Base-by-base conservation (phyloP, 2,329 filamentous ascomycete species). In the Epichloe elymi region DNA sequence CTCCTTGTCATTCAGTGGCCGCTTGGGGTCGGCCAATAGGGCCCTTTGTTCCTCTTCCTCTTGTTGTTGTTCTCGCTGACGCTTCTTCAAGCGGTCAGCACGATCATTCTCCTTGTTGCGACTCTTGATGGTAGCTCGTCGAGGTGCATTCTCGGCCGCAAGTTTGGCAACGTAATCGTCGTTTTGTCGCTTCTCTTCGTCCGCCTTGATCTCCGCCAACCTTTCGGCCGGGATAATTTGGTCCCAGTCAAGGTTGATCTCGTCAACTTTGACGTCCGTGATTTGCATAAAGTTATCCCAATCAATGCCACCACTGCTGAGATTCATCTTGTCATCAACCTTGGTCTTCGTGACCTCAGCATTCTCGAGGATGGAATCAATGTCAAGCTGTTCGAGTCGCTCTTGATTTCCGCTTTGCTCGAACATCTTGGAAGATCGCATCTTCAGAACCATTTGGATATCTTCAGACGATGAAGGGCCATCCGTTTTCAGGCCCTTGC, bases 401-500 rank as follows among this genome's bases (percentile, higher is more conserved):
- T 91, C 86, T 67, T 98, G 93, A 64, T 98, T 98, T 53, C 88
- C 88, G 11, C 87, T 93, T 66, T 96, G 91, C 68, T 97, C 91
- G 59, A 98, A 98, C 85, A 98, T 95, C 68, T 93, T 95, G 64
- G 96, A 93, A n/a, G 93, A 95, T 59, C 93, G 86, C 69, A 91
- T 89, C 72, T 97, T 97, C 62, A 98, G 78, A 53, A 98, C 95
- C 66, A 87, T 86, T 55, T 93, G 95, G 57, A 97, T 97, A 62
- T 96, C 93, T 57, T 95, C 91, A 1, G 88, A 88, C 3, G 88
- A 94, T 53, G 84, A 91, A 7, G 91, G 90, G 59, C 95, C 90
- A 50, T 85, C 84, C 37, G 76, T 81, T 75, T 72, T 85, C 69
- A 72, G 71, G 67, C 81, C 81, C 67, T 89, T 86, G 67, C 90